Evolutionary conservation across 2,329 filamentous ascomycete genomes (phyloP), one percentile per base, ranked within the genome.

Genomic region (Exophiala bonariae): DNA sequence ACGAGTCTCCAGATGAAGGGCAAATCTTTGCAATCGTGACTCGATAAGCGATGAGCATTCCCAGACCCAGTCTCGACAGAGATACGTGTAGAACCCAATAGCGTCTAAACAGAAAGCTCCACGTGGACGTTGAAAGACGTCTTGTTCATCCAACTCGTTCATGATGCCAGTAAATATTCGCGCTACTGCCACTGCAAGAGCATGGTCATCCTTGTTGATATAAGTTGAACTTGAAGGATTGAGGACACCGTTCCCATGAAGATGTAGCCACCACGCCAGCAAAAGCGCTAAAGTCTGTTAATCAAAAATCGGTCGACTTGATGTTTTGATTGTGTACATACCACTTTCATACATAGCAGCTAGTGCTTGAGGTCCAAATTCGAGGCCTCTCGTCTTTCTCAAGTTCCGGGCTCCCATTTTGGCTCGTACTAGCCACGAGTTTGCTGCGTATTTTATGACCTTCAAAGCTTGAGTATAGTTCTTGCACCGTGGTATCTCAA

Each of bases 351-450:
- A 50, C 5, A 30, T 42, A 23, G 48, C 26, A 10, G 22, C 22
- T 1, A 47, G 32, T 2, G 35, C 43, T 11, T 50, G 48, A 14
- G 33, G 10, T 4, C 48, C 48, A 28, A 49, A 32, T 11, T 45
- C 35, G 5, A 50, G 20, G 5, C 22, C 48, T 41, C 17, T 23
- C 2, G 42, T 50, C 42, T 36, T 32, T 9, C 28, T 32, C 31
- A 50, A 37, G 32, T 50, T 28, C 14, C 10, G 9, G 19, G 47
- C 26, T 2, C 48, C 48, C 2, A 50, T 11, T 31, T 50, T 50
- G n/a, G 48, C 48, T 4, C 48, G 35, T 14, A 50, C 48, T 3
- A 50, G 20, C 48, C 48, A 50, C 3, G 42, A 46, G 32, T 32
- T 46, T 23, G 48, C 37, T 2, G 43, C 43, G 26, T 46, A 50